Evolutionary conservation across 2,329 filamentous ascomycete species (phyloP).

Genomic region (Aureobasidium subglaciale): DNA sequence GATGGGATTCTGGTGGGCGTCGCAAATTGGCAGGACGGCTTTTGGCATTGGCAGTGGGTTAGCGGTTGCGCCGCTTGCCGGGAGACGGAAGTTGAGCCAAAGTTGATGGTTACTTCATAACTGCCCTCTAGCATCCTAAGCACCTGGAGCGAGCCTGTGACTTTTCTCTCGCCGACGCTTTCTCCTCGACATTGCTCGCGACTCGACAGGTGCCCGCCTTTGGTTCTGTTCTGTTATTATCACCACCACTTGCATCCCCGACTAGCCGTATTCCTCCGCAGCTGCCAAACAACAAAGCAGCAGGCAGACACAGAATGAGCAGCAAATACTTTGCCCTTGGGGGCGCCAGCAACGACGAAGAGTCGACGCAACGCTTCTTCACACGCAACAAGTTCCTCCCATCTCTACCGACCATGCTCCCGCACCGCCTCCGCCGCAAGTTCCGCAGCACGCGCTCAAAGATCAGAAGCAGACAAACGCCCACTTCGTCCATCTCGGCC

Average conservation of each 20-base stretch:
- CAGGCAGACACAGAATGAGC: neutral
- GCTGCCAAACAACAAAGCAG: neutral
- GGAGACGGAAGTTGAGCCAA: neutral
- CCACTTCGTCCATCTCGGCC: constrained; percentile 64
- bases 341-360: constrained; percentile 18
- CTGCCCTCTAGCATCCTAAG: neutral
- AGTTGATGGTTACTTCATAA: constrained; percentile 11
- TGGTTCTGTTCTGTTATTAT: neutral
- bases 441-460: constrained; percentile 55
- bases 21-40: too few species aligned
- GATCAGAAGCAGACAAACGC: constrained; percentile 58
- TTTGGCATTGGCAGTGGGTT: neutral
- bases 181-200: neutral
- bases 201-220: neutral
- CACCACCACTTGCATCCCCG: neutral
- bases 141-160: constrained; percentile 1
- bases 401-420: constrained; percentile 47
- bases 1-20: neutral
- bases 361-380: constrained; percentile 34
- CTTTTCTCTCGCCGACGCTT: neutral
- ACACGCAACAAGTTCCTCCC: constrained; percentile 37
- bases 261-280: neutral
- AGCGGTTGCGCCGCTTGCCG: constrained; percentile 2
- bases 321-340: constrained; percentile 17
- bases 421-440: constrained; percentile 59